Base-by-base conservation (phyloP, 1,284 basidiomycete genomes). In the Cryptococcus deneoformans region DNA sequence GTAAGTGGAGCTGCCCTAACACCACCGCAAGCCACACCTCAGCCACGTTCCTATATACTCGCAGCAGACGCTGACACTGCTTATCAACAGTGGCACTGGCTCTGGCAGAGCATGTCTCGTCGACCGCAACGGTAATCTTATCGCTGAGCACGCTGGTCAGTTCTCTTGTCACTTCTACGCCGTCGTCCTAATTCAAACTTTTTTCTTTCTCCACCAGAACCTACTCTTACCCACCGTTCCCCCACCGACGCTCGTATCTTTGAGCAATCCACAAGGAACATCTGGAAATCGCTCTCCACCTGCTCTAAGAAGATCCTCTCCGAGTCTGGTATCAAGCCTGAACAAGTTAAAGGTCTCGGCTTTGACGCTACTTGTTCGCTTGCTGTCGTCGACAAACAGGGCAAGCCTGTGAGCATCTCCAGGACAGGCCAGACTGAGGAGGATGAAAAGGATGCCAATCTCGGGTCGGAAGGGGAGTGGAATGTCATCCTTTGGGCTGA, bases 351-450 rank as follows among this genome's bases (percentile, higher is more conserved):
- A 70, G 95, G 95, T 1, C 74, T 99, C 56, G 93, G 94, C 9
- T 97, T 98, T 74, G 95, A 98, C 77, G 95, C 94, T 52, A 99
- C 95, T 0, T 99, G 96, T 79, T 95, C 92, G 0, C 82, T 99
- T 40, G 92, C 94, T 0, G 94, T 98, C 29, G 82, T 87, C 1
- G 86, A 92, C 71, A 79, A 84, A 54, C 70, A 84, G 12, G 92
- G 92, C 4, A 79, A 83, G 47, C 89, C 94, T 0, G 81, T 97
- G 40, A 81, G 82, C n/a, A 87, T 99, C 49, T 90, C 89, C 2
- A 86, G 85, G 55, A 61, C 66, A 1, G 62, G 61, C 7, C 50
- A 20, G 4, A 55, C 43, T 6, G 66, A 62, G 44, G 62, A 57
- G 0, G 64, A 63, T 14, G 65, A 70, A 60, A 50, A 56, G n/a